Evolutionary conservation across 257 asterid species (phyloP).

Genomic region (Nyctanthes arbortristis): DNA sequence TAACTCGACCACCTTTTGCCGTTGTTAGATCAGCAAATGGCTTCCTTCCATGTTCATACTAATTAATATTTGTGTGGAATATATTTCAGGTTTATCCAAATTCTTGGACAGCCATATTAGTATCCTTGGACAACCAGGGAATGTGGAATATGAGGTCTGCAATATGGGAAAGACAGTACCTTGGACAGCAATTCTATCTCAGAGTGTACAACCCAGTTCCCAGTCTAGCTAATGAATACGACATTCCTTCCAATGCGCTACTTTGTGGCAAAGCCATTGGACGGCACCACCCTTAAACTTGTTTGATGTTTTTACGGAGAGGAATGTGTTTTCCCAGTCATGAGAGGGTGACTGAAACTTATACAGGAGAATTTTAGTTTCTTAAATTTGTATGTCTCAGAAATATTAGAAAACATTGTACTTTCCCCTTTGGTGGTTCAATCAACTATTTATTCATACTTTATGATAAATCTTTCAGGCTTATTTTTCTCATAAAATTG

Average conservation of each 20-base stretch:
- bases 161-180: constrained; percentile 86
- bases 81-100: constrained; percentile 74
- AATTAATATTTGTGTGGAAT: not conserved
- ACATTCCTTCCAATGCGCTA: constrained; percentile 70
- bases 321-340: constrained; percentile 40
- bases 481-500: no score
- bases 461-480: not conserved
- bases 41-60: not conserved
- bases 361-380: constrained; percentile 11
- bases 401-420: not conserved
- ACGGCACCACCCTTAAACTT: constrained; percentile 32
- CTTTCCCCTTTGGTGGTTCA: not conserved
- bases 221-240: constrained; percentile 66
- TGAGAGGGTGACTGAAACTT: constrained; percentile 62
- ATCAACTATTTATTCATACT: not conserved
- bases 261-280: constrained; percentile 90
- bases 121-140: constrained; percentile 93
- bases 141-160: constrained; percentile 99
- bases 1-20: constrained; percentile 11
- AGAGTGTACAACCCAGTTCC: constrained; percentile 64
- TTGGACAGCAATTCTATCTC: constrained; percentile 86
- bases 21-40: not conserved
- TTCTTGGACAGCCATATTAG: constrained; percentile 83
- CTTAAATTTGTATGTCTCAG: constrained; percentile 28
- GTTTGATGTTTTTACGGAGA: constrained; percentile 13